Percentiles rank a stretch among this genome's conserved stretches.
Conservation (phyloP, 768 basidiomycete species). For the Paxillus rubicundulus region DNA sequence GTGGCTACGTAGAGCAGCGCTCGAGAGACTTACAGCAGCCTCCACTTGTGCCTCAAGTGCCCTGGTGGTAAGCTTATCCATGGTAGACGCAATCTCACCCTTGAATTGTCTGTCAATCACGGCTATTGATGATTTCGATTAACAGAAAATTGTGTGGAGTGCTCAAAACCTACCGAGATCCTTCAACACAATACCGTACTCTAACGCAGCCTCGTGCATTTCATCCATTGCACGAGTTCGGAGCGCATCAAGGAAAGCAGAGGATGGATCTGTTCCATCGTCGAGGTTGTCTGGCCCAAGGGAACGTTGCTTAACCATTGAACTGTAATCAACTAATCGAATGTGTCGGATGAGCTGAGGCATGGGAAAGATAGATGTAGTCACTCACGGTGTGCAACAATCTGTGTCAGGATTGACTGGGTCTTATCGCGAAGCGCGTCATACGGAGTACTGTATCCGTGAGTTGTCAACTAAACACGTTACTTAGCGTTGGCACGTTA, state of each 20-base stretch:
- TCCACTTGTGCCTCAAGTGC: conserved; percentile 87
- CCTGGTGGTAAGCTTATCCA: conserved; percentile 83
- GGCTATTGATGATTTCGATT: conserved; percentile 40
- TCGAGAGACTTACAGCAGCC: conserved; percentile 55
- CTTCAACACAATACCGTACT: conserved; percentile 81
- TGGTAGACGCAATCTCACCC: conserved; percentile 80
- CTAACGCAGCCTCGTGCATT: conserved; percentile 74
- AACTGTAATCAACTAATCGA: conserved; percentile 48
- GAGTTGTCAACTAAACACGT: conserved; percentile 62
- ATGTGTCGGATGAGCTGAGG: background rate
- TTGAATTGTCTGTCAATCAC: conserved; percentile 89
- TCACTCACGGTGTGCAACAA: conserved; percentile 71
- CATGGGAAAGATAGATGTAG: background rate
- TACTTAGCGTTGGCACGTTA: conserved; percentile 39
- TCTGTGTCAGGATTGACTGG: conserved; percentile 83
- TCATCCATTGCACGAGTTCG: conserved; percentile 85
- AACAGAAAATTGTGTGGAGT: background rate
- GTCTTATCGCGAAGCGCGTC: conserved; percentile 79
- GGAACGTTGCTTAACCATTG: conserved; percentile 77
- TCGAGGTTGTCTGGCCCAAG: conserved; percentile 74
- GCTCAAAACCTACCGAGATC: conserved; percentile 55
- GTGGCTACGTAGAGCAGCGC: background rate
- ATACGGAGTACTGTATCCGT: conserved; percentile 83
- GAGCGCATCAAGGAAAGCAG: conserved; percentile 79
- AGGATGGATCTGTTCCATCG: conserved; percentile 64